A percentile compares a stretch with the other conserved stretches of the same genome.
Conservation (phyloP, 2,329 filamentous ascomycete genomes). For the Paraphaeosphaeria minitans region DNA sequence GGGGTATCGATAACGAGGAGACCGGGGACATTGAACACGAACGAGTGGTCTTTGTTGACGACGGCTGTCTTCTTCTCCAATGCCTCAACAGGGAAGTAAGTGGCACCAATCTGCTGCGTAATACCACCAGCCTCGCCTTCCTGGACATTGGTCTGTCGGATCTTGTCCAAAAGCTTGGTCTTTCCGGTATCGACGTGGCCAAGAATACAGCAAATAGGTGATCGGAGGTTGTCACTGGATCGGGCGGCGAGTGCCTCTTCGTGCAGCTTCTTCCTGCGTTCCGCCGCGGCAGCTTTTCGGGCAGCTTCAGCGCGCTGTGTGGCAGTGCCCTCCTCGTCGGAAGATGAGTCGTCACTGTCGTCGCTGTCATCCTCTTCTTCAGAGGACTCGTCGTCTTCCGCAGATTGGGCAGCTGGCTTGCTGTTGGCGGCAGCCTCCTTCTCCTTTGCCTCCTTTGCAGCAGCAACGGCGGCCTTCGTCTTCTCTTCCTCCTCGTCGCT, state of each 20-base stretch:
- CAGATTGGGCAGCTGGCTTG: constrained; percentile 23
- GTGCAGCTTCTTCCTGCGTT: constrained; percentile 85
- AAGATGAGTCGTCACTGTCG: constrained; percentile 66
- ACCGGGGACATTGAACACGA: constrained; percentile 98
- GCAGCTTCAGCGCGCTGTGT: constrained; percentile 72
- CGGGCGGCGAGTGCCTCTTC: constrained; percentile 89
- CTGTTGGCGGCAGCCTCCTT: constrained; percentile 12
- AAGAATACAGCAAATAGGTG: constrained; percentile 98
- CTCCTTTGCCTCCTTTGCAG: constrained; percentile 33
- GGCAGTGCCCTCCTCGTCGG: constrained; percentile 78
- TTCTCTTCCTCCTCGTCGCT: constrained; percentile 70
- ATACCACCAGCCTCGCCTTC: constrained; percentile 99
- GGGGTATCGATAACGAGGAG: constrained; percentile 96
- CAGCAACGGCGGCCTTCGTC: constrained; percentile 39
- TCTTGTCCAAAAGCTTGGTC: constrained; percentile 98
- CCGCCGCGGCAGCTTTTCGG: constrained; percentile 85
- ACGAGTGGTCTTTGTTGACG: constrained; percentile 85
- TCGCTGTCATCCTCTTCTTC: constrained; percentile 46
- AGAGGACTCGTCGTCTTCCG: constrained; percentile 31
- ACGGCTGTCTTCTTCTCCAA: constrained; percentile 91
- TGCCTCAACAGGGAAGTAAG: constrained; percentile 96
- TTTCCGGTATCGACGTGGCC: constrained; percentile 99
- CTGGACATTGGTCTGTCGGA: constrained; percentile 97
- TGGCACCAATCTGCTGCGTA: constrained; percentile 98
- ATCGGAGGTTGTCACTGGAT: constrained; percentile 92